Evolutionary conservation across 768 basidiomycete species (phyloP).

Genomic region (Multifurca ochricompacta): DNA sequence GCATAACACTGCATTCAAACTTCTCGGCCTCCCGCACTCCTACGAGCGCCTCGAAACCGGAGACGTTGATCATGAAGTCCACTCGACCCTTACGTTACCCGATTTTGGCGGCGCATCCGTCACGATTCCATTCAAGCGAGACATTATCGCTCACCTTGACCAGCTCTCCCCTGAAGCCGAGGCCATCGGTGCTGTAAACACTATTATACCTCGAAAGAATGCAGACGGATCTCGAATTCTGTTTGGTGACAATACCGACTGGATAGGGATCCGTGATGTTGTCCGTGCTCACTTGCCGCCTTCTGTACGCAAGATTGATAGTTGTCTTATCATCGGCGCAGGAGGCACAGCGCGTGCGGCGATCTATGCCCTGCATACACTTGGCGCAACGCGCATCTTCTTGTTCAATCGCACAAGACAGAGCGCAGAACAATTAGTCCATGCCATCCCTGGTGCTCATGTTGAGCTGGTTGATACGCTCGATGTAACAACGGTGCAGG

Average conservation of each 20-base stretch:
- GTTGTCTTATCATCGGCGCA: conserved; percentile 84
- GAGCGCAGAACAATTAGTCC: conserved; percentile 64
- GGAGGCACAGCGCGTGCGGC: conserved; percentile 95
- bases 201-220: conserved; percentile 54
- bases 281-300: conserved; percentile 39
- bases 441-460: conserved; percentile 56
- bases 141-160: conserved; percentile 79
- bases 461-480: conserved; percentile 56
- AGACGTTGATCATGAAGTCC: conserved; percentile 56
- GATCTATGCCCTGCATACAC: conserved; percentile 72
- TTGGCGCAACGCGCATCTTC: conserved; percentile 67
- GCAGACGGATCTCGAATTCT: conserved; percentile 43
- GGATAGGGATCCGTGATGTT: conserved; percentile 73
- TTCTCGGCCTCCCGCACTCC: conserved; percentile 74
- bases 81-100: conserved; percentile 48
- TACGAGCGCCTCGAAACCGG: conserved; percentile 76
- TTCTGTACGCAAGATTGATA: conserved; percentile 31
- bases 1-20: conserved; percentile 81
- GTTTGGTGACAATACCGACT: conserved; percentile 93
- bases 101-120: conserved; percentile 95
- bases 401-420: conserved; percentile 77
- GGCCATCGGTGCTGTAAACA: conserved; percentile 92
- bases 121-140: conserved; percentile 93
- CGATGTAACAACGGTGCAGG: conserved; percentile 39
- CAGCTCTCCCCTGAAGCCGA: conserved; percentile 71